Conservation (phyloP, 257 asterid genomes). For the Prunella vulgaris region DNA sequence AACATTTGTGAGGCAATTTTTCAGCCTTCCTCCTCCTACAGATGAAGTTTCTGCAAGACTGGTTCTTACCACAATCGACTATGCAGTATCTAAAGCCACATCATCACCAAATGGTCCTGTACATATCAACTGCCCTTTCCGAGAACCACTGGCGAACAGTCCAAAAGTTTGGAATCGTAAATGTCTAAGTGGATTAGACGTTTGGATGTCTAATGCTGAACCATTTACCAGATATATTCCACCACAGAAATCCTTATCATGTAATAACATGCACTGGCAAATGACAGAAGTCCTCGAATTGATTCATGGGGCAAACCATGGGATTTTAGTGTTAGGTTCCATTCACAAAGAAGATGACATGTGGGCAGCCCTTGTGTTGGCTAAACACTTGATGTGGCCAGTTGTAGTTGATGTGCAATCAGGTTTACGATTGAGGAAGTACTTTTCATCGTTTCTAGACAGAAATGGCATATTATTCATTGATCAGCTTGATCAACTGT, state of each 20-base stretch:
- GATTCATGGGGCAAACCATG: constrained; percentile 67
- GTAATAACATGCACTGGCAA: constrained; percentile 26
- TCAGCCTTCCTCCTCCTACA: constrained; percentile 70
- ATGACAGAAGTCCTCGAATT: constrained; percentile 56
- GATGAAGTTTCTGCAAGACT: constrained; percentile 77
- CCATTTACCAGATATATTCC: constrained; percentile 79
- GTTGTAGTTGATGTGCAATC: constrained; percentile 77
- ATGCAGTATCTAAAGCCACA: constrained; percentile 66
- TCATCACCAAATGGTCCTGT: constrained; percentile 85
- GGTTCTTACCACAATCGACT: constrained; percentile 85
- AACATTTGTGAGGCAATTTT: constrained; percentile 64
- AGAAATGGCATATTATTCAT: constrained; percentile 60
- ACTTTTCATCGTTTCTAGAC: constrained; percentile 52
- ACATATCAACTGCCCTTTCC: constrained; percentile 89
- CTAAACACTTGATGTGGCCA: constrained; percentile 90
- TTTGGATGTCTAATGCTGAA: constrained; percentile 61
- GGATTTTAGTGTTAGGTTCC: constrained; percentile 74
- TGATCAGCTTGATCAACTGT: constrained; percentile 89
- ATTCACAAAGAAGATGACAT: constrained; percentile 82
- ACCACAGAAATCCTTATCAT: constrained; percentile 39
- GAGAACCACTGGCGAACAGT: constrained; percentile 76
- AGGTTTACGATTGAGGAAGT: constrained; percentile 85
- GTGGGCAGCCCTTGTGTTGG: constrained; percentile 95
- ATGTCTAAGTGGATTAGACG: constrained; percentile 69
- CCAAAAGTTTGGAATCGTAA: constrained; percentile 48